Evolutionary conservation across 768 basidiomycete genomes (phyloP).

Genomic region (Mycena sanguinolenta): DNA sequence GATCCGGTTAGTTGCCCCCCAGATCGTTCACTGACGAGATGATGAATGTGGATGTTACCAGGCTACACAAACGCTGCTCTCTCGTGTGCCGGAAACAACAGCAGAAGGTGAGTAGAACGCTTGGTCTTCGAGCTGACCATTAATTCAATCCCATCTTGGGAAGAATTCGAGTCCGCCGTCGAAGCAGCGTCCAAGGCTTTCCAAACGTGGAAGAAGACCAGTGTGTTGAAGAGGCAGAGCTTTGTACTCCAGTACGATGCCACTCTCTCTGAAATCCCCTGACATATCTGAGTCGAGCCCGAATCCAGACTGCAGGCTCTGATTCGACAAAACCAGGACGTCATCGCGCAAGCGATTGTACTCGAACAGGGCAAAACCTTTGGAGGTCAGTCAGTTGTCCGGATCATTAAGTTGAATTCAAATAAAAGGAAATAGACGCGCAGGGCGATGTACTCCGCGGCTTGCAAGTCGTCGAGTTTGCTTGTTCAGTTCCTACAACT

Average conservation of each 20-base stretch:
- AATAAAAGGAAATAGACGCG: constrained; percentile 73
- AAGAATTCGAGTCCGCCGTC: constrained; percentile 90
- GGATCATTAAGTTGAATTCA: neutral
- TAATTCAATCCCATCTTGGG: constrained; percentile 4
- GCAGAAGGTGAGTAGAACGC: constrained; percentile 12
- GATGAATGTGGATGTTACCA: constrained; percentile 45
- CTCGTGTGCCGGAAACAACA: constrained; percentile 92
- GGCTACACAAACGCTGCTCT: constrained; percentile 92
- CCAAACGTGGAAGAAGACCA: constrained; percentile 90
- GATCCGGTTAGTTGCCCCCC: constrained; percentile 78
- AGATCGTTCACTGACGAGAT: neutral
- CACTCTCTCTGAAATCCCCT: too few species aligned
- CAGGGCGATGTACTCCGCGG: constrained; percentile 96
- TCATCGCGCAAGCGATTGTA: constrained; percentile 90
- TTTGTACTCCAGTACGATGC: constrained; percentile 83
- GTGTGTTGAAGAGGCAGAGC: constrained; percentile 87
- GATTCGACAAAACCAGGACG: constrained; percentile 87
- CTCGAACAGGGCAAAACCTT: constrained; percentile 97
- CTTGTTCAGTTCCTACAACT: constrained; percentile 84
- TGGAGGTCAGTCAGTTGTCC: constrained; percentile 62
- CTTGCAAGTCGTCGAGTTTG: constrained; percentile 88
- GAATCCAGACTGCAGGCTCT: constrained; percentile 75
- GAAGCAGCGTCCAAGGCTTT: constrained; percentile 91
- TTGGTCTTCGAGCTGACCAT: constrained; percentile 23
- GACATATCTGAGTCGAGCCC: neutral